Evolutionary conservation across 768 basidiomycete genomes (phyloP).

Genomic region (Lentinula sp.): DNA sequence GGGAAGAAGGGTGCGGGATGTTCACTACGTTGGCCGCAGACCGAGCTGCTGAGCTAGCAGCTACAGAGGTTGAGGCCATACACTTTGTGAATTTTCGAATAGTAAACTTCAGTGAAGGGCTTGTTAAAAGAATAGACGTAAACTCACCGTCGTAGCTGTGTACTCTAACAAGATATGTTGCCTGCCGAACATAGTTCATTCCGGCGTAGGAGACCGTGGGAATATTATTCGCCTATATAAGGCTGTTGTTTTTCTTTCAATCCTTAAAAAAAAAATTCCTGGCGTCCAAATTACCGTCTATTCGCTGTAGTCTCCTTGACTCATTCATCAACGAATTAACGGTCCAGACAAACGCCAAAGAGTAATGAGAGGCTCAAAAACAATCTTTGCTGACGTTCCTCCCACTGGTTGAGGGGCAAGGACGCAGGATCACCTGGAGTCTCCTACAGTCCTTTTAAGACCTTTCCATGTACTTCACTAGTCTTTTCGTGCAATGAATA

Average conservation of each 20-base stretch:
- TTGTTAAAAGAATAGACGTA: background rate
- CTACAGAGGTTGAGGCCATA: slow-evolving; percentile 11
- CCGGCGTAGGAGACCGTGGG: background rate
- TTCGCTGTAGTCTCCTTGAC: slow-evolving; percentile 39
- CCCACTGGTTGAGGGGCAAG: slow-evolving; percentile 85
- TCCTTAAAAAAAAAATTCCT: slow-evolving; percentile 27
- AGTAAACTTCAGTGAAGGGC: background rate
- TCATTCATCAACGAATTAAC: slow-evolving; percentile 49
- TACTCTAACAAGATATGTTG: background rate
- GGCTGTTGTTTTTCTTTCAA: background rate
- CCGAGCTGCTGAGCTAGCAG: background rate
- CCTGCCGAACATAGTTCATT: background rate
- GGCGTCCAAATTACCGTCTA: slow-evolving; percentile 84
- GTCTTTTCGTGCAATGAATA: slow-evolving; percentile 9
- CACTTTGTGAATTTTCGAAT: background rate
- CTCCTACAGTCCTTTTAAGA: slow-evolving; percentile 43
- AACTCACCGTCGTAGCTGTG: background rate
- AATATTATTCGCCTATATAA: slow-evolving; percentile 19
- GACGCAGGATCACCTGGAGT: slow-evolving; percentile 93
- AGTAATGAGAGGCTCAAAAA: slow-evolving; percentile 70
- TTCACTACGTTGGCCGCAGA: slow-evolving; percentile 7
- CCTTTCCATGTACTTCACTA: slow-evolving; percentile 4
- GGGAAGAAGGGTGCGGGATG: slow-evolving; percentile 41
- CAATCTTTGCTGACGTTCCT: slow-evolving; percentile 90
- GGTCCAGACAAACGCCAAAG: slow-evolving; percentile 92